Evolutionary conservation across 306 rosid genomes (phyloP), one percentile per base, ranked within the genome.

Genomic region (Lupinus albus): DNA sequence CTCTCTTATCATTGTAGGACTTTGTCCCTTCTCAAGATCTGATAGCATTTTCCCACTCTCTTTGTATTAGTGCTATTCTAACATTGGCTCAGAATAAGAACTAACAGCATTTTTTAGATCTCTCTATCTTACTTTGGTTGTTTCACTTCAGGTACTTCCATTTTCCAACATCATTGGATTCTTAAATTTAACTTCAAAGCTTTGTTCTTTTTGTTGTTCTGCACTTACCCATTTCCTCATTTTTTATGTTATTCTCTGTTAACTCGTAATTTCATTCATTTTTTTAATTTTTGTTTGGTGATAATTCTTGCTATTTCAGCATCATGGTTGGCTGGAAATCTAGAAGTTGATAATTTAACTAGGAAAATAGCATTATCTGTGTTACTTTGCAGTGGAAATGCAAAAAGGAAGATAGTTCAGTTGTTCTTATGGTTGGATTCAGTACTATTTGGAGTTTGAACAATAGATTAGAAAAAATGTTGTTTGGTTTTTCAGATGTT

Each of bases 21-120:
- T 41, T 55, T 48, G 75, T 72, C 76, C 66, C 76, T 65, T 60
- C 56, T 45, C 83, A 81, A 88, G 89, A 88, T 88, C 95, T 86
- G 63, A 69, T 70, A 60, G 46, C 68, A 61, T 76, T 76, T 76
- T 41, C 53, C 10, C n/a, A n/a, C n/a, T n/a, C n/a, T n/a, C n/a
- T n/a, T n/a, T n/a, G n/a, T n/a, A n/a, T n/a, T n/a, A n/a, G n/a
- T n/a, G n/a, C n/a, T n/a, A n/a, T n/a, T n/a, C n/a, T n/a, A n/a
- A 41, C 30, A 25, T 25, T 25, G 28, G 55, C 76, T 68, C 38
- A 55, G 1, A 76, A 47, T 62, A 65, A 57, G 35, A 49, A 49
- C 46, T 63, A 41, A 5, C 42, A 17, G 44, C 92, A 86, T 25
- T 2, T 25, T 25, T 25, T 3, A 25, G 30, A 25, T 89, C 96